Base-by-base conservation (phyloP, 2,329 filamentous ascomycete species). In the Gaeumannomyces tritici region DNA sequence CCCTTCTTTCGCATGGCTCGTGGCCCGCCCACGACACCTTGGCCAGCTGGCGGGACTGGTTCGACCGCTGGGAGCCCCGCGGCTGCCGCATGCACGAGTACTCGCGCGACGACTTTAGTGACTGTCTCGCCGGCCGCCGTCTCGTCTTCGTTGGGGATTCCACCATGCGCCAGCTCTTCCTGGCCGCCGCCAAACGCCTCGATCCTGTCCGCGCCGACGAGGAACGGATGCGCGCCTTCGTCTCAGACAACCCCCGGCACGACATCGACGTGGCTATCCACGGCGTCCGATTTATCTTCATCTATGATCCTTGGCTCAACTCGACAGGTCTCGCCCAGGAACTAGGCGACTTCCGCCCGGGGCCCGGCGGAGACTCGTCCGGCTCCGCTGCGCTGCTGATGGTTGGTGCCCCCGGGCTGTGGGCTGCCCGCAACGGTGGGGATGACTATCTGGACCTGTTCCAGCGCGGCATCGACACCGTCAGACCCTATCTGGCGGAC, bases 301-400 rank as follows among this genome's bases (percentile, higher is more conserved):
- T 86, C 13, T 88, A 84, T 83, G 85, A 89, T 70, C 85, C 86
- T 0, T 86, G 76, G 72, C 74, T 88, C 28, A 83, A 88, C 69
- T 77, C 79, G 31, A 77, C 79, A 0, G 67, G 67, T 11, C 67
- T 82, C 31, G 69, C 75, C 28, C 68, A 72, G 18, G 75, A 80
- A 59, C 66, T 85, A 55, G 68, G 70, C 31, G 68, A 68, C 2
- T 80, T 76, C 65, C 70, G 68, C 33, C 64, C 68, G 57, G 67
- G 65, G 60, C 59, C 65, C 24, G 65, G 55, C 21, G 64, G 67
- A 26, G 68, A 66, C 24, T 63, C 65, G 24, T 67, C 70, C 13
- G 62, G 69, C n/a, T 71, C 74, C 26, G 74, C 81, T 9, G 76
- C 76, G 24, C 66, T 84, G 58, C 70, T 86, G 27, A 67, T 86